A percentile compares a stretch with the other conserved stretches of the same genome.
Conservation (phyloP, 2,329 filamentous ascomycete genomes). For the Orbilia ellipsospora region DNA sequence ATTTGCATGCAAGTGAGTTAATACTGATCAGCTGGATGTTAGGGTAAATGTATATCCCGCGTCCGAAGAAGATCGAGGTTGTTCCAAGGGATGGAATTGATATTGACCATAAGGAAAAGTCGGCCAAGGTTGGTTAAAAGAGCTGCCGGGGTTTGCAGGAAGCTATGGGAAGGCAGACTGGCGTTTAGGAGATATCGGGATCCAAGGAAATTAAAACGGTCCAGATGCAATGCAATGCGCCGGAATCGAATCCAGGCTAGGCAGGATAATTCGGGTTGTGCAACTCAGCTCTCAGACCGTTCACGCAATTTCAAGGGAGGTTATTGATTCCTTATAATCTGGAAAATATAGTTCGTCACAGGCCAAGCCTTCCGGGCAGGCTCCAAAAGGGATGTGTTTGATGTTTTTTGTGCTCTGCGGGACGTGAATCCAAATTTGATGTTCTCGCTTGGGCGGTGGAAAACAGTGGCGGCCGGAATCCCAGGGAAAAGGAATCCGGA, state of each 20-base stretch:
- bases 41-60: slow-evolving; percentile 3
- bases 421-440: slow-evolving; percentile 12
- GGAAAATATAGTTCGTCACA: slow-evolving; percentile 7
- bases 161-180: not conserved
- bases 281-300: not conserved
- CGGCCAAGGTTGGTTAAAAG: not conserved
- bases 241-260: too few relatives aligned
- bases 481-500: not conserved
- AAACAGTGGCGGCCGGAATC: slow-evolving; percentile 6
- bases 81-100: slow-evolving; percentile 23
- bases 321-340: not conserved
- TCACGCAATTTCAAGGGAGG: slow-evolving; percentile 1
- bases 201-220: too few relatives aligned
- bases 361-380: slow-evolving; percentile 18
- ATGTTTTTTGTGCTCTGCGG: not conserved
- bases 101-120: slow-evolving; percentile 20
- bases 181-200: not conserved
- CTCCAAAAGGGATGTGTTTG: slow-evolving; percentile 23
- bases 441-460: slow-evolving; percentile 23
- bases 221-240: too few relatives aligned
- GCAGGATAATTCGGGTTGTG: too few relatives aligned
- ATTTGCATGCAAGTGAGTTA: too few relatives aligned
- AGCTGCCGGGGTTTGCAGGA: not conserved
- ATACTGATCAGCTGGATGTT: slow-evolving; percentile 3
- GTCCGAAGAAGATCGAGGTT: slow-evolving; percentile 9